A percentile compares a stretch with the other conserved stretches of the same genome.
Conservation (phyloP, 2,329 filamentous ascomycete genomes). For the Monilinia polystroma region DNA sequence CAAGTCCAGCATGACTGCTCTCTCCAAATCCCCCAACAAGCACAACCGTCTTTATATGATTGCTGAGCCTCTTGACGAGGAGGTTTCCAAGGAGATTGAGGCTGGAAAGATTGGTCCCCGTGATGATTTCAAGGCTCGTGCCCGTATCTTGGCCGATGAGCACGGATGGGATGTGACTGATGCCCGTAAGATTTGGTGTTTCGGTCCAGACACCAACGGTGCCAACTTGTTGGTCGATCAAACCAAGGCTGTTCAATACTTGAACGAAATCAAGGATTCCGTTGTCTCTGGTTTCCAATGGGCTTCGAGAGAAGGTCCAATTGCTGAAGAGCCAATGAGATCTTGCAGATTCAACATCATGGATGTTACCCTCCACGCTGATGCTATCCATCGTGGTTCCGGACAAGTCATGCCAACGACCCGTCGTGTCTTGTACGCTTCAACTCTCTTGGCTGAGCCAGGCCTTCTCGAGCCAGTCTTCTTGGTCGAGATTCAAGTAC, state of each 20-base stretch:
- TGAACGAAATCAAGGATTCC: constrained; percentile 99
- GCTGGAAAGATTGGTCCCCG: constrained; percentile 85
- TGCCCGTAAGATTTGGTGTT: constrained; percentile 99
- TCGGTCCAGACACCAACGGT: constrained; percentile 95
- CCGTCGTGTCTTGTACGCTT: constrained; percentile 95
- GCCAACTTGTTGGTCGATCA: constrained; percentile 99
- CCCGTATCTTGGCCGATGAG: constrained; percentile 93
- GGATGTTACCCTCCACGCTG: constrained; percentile 98
- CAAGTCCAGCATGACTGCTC: constrained; percentile 89
- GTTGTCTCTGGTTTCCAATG: constrained; percentile 99
- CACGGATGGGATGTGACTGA: constrained; percentile 99
- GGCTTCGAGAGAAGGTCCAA: constrained; percentile 95
- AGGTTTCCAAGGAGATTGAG: constrained; percentile 89
- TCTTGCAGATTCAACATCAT: constrained; percentile 97
- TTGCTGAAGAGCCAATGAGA: constrained; percentile 98
- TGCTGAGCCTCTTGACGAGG: constrained; percentile 88
- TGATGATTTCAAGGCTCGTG: constrained; percentile 99
- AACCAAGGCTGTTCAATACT: constrained; percentile 99
- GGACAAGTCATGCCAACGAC: constrained; percentile 98
- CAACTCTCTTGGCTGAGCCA: constrained; percentile 86
- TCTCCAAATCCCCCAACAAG: constrained; percentile 99
- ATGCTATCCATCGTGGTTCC: constrained; percentile 99
- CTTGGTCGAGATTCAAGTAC: constrained; percentile 98
- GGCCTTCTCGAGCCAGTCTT: constrained; percentile 95
- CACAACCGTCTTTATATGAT: constrained; percentile 99